Evolutionary conservation across 768 basidiomycete genomes (phyloP).

Genomic region (Xerocomellus amylosporus): DNA sequence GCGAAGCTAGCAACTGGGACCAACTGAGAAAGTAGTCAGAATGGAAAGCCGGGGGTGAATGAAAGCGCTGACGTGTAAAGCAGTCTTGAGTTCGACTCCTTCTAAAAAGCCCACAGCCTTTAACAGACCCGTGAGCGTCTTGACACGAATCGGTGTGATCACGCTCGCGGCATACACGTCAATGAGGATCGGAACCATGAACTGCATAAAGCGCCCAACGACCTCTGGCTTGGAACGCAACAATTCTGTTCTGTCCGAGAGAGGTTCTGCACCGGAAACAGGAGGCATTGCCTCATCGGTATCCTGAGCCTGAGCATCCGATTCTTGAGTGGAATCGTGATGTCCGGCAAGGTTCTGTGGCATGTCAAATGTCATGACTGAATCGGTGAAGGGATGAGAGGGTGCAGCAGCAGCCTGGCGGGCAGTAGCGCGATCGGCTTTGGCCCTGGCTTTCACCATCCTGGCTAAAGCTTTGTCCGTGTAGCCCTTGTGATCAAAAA

Average conservation of each 20-base stretch:
- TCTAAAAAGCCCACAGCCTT: conserved; percentile 92
- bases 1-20: conserved; percentile 96
- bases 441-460: conserved; percentile 78
- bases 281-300: conserved; percentile 36
- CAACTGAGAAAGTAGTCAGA: conserved; percentile 46
- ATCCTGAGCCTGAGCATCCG: conserved; percentile 43
- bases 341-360: conserved; percentile 12
- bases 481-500: conserved; percentile 89
- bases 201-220: conserved; percentile 79
- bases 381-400: conserved; percentile 29
- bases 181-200: conserved; percentile 90
- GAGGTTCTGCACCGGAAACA: conserved; percentile 33
- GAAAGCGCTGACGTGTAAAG: conserved; percentile 64
- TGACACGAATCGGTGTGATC: conserved; percentile 78
- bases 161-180: conserved; percentile 99
- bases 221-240: conserved; percentile 71
- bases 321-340: conserved; percentile 29
- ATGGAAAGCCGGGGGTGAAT: not conserved
- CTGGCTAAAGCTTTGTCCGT: conserved; percentile 80
- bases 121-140: conserved; percentile 82
- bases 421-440: conserved; percentile 73
- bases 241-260: conserved; percentile 65
- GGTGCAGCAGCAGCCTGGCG: conserved; percentile 46
- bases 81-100: conserved; percentile 65
- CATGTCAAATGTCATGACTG: conserved; percentile 21